Evolutionary conservation across 1,139 yeast species (phyloP), one percentile per base, ranked within the genome.

Genomic region (Geotrichum cucujoidarum): DNA sequence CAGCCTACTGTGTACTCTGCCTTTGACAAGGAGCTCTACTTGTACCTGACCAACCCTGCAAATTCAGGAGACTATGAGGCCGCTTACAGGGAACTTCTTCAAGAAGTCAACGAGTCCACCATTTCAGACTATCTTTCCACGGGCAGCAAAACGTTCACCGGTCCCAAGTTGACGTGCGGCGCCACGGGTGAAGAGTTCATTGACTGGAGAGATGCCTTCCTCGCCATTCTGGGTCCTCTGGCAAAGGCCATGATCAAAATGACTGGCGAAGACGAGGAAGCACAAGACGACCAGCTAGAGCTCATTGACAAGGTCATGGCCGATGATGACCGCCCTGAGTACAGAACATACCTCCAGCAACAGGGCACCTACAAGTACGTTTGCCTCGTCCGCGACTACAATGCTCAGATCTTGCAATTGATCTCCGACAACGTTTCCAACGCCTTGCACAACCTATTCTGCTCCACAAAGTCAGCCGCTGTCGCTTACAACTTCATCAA

Each of bases 221-320:
- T 43, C 41, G 41, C 41, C 20, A 35, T 35, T 22, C 30, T 35
- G 4, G 47, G 47, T 5, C 41, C 40, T 10, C 27, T 43, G 8
- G 47, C 47, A 13, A 35, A 43, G 22, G 47, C 47, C 7, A 43
- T 43, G 47, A 43, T 43, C 17, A 32, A 34, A 20, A 43, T 43
- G 47, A 36, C 47, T 13, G 47, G 47, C 13, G 47, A 43, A 22
- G 47, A 43, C 30, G 47, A 43, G 30, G 47, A 43, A 25, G 47
- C 47, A 6, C 47, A 43, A 21, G 47, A 43, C 21, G 47, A 43
- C 20, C 47, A 43, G 36, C 41, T 43, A 6, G 47, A 43, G 16
- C 47, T 43, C 16, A 43, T 43, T 16, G 47, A 43, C 35, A 43
- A 43, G 25, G 41, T 43, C 11, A 10, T 43, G 25, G 47, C 37